Base-by-base conservation (phyloP, 2,329 filamentous ascomycete genomes). In the Stenocarpella maydis region DNA sequence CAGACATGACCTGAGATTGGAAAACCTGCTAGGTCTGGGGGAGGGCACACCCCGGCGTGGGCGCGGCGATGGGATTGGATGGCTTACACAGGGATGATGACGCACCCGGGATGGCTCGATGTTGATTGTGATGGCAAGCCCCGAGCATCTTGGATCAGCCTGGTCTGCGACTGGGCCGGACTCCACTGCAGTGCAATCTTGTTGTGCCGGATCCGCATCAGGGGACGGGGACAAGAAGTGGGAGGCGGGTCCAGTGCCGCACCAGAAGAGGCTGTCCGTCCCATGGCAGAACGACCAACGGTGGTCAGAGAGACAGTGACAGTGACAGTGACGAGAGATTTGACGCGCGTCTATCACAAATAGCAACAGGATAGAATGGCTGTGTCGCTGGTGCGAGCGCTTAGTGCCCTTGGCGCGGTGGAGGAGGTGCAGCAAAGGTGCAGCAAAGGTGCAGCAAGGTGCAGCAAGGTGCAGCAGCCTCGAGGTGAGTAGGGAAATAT, bases 321-420 rank as follows among this genome's bases (percentile, higher is more conserved):
- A 45, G 3, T 3, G 19, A 28, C 5, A 17, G 47, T 21, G 19
- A 52, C 9, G 26, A 60, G 24, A 31, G 4, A 6, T 3, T 63
- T 63, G 43, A 63, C 58, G 58, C 58, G 58, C 58, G 41, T 63
- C 58, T 63, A 63, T 47, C 58, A 37, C 43, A 49, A 63, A 63
- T 63, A 63, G 58, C 41, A 63, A 49, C 58, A n/a, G 26, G n/a
- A n/a, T n/a, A n/a, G n/a, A n/a, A 24, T 43, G 58, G 58, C 58
- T 61, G 41, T 61, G 55, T 37, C 12, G 34, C 24, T 34, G 31
- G 39, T 61, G 41, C 19, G 55, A 45, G 41, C 41, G 55, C 41
- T 39, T 41, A 41, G 34, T 53, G 50, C 28, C 28, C 50, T 34
- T 34, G 2, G 54, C 28, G 37, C 37, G 26, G 53, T 58, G n/a